Conservation (phyloP, 1,139 yeast genomes). For the Torulaspora globosa region DNA sequence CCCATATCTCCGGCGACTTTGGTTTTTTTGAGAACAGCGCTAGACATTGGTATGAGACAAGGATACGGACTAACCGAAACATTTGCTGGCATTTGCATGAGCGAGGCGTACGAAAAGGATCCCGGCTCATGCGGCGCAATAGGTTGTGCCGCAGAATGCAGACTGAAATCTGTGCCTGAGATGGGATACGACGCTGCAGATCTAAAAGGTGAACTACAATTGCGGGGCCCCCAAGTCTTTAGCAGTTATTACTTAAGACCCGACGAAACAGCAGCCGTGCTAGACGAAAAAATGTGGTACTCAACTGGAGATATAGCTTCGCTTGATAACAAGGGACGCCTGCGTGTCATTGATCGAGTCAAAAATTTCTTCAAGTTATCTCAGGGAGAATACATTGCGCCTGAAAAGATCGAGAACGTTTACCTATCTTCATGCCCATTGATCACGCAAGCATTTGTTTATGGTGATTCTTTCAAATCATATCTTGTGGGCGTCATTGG, state of each 20-base stretch:
- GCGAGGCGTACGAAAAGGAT: slow-evolving; percentile 44
- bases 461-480: slow-evolving; percentile 62
- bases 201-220: slow-evolving; percentile 55
- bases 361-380: slow-evolving; percentile 77
- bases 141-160: slow-evolving; percentile 50
- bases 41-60: slow-evolving; percentile 57
- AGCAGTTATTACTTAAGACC: slow-evolving; percentile 56
- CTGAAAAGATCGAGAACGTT: slow-evolving; percentile 68
- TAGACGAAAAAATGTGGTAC: slow-evolving; percentile 71
- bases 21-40: slow-evolving; percentile 56
- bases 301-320: slow-evolving; percentile 71
- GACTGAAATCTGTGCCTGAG: slow-evolving; percentile 61
- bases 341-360: slow-evolving; percentile 66
- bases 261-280: slow-evolving; percentile 48
- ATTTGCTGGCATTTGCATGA: slow-evolving; percentile 56
- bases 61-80: slow-evolving; percentile 81
- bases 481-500: slow-evolving; percentile 64
- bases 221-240: slow-evolving; percentile 68
- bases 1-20: slow-evolving; percentile 63
- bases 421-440: slow-evolving; percentile 54
- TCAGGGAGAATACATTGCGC: slow-evolving; percentile 79
- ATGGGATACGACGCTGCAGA: slow-evolving; percentile 53
- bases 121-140: slow-evolving; percentile 66
- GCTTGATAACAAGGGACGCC: slow-evolving; percentile 51
- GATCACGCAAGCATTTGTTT: slow-evolving; percentile 55